Evolutionary conservation across 164 flowering plant species (phyloP).

Genomic region (Stephania yunnanensis): DNA sequence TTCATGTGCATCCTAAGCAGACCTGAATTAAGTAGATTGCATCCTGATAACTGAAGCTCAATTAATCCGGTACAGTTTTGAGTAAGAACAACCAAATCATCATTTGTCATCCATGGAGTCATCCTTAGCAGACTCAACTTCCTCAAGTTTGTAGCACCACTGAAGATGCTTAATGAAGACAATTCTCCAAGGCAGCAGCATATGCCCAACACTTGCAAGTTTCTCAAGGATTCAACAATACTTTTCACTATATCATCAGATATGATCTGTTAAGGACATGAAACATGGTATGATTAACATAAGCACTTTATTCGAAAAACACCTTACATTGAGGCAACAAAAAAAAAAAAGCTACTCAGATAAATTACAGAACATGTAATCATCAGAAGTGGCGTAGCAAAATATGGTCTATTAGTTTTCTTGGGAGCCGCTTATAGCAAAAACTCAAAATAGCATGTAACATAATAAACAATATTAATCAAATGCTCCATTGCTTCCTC

Average conservation of each 20-base stretch:
- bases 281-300: neutral
- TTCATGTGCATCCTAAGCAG: neutral
- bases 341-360: neutral
- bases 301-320: neutral
- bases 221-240: conserved; percentile 34
- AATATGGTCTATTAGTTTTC: neutral
- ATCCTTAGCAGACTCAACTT: conserved; percentile 67
- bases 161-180: conserved; percentile 42
- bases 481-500: neutral
- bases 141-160: conserved; percentile 46
- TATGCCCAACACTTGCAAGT: conserved; percentile 42
- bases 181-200: conserved; percentile 72
- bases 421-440: neutral
- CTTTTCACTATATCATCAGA: conserved; percentile 44
- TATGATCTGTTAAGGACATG: conserved; percentile 40
- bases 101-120: conserved; percentile 70
- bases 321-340: too few species aligned
- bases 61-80: conserved; percentile 37
- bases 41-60: conserved; percentile 66
- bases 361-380: neutral
- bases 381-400: neutral
- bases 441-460: neutral
- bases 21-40: conserved; percentile 65
- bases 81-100: conserved; percentile 48
- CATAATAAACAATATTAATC: neutral